Conservation (phyloP, 1,284 basidiomycete genomes). For the Malassezia japonica region DNA sequence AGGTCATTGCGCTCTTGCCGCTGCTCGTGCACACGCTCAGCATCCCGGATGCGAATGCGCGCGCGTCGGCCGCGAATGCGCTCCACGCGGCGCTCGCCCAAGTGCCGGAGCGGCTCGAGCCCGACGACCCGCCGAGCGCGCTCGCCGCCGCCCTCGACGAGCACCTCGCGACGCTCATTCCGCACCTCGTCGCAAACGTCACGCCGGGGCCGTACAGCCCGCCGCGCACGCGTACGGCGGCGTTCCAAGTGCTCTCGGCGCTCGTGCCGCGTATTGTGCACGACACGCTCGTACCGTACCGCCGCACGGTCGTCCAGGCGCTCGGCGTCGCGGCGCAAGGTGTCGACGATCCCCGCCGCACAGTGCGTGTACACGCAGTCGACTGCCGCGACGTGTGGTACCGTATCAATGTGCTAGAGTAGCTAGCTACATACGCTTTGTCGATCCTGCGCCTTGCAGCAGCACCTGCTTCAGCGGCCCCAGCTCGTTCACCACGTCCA, state of each 20-base stretch:
- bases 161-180: conserved; percentile 20
- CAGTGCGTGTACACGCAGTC: conserved; percentile 30
- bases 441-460: conserved; percentile 13
- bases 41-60: conserved; percentile 63
- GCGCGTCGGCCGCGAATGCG: conserved; percentile 69
- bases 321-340: conserved; percentile 52
- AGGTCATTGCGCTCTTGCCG: conserved; percentile 63
- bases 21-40: conserved; percentile 75
- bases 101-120: conserved; percentile 52
- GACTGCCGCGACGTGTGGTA: conserved; percentile 39
- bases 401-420: conserved; percentile 2
- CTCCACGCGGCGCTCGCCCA: conserved; percentile 60
- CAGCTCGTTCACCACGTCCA: conserved; percentile 46
- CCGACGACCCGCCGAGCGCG: conserved; percentile 5
- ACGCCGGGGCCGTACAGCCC: conserved; percentile 25
- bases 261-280: conserved; percentile 68
- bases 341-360: conserved; percentile 33
- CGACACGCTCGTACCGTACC: conserved; percentile 66
- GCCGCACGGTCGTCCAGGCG: conserved; percentile 62
- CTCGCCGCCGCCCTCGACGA: conserved; percentile 12
- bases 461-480: conserved; percentile 35
- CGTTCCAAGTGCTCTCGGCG: conserved; percentile 63
- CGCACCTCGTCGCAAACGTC: conserved; percentile 22
- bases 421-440: background rate
- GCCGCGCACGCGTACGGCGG: conserved; percentile 61